Base-by-base conservation (phyloP, 2,329 filamentous ascomycete genomes). In the Coleophoma eucalyptorum region DNA sequence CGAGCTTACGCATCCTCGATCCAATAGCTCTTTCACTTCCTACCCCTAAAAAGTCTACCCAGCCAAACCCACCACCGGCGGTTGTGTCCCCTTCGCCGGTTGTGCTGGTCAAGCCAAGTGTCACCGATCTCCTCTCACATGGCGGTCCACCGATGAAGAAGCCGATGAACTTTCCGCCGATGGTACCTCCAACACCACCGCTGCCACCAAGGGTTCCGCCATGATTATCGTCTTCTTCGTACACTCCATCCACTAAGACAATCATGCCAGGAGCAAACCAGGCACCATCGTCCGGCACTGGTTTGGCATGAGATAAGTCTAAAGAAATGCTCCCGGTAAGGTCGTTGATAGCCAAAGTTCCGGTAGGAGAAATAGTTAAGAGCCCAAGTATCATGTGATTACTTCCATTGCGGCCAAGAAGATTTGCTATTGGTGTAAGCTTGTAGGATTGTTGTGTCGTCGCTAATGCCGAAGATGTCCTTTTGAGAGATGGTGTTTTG, bases 231-330 rank as follows among this genome's bases (percentile, higher is more conserved):
- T 96, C 91, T 67, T 97, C 94, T 66, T 96, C 91, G 64, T 99
- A 99, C n/a, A 93, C 84, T 6, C 94, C 94, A 62, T 99, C 94
- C 0, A 97, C 83, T 0, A 99, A 78, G 3, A 97, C 89, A 44
- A 99, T 89, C 91, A 97, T 97, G 3, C 95, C 95, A 0, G 94
- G 92, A 5, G 87, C 84, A 64, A 97, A 97, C 87, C 91, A 99
- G 4, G 89, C 87, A 20, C 89, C 90, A 63, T 93, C 86, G 53
- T 90, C 85, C 0, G 92, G 92, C 50, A 97, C 86, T 13, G 88
- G 83, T 19, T 85, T 83, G 0, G 93, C 90, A 62, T 93, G 87
- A 18, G 84, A 80, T 11, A 97, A 72, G 59, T 97, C 91, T 1
- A 99, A 75, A 2, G 83, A 78, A 60, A 99, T 96, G 48, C 89